phyloP scores from a whole-genome alignment of 2,329 filamentous ascomycete species.

The Fusarium nisikadoi region DNA sequence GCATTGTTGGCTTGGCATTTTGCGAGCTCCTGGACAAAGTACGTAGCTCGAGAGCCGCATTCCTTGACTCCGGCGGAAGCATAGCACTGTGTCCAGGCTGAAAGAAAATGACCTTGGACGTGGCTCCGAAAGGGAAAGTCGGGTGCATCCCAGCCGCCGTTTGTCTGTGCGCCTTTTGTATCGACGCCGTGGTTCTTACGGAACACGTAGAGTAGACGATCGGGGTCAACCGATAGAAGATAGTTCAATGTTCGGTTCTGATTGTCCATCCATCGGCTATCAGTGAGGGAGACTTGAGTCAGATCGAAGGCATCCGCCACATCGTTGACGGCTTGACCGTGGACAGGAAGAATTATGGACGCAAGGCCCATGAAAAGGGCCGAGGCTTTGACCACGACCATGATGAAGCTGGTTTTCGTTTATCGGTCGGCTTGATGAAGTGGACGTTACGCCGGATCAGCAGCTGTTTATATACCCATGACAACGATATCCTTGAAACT shows the following conservation, averaged over 20 bases:
- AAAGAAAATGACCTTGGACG: slow-evolving; percentile 62
- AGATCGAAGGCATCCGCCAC: slow-evolving; percentile 19
- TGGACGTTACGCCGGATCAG: background rate
- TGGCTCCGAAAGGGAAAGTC: slow-evolving; percentile 64
- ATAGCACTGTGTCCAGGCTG: slow-evolving; percentile 61
- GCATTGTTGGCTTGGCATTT: slow-evolving; percentile 64
- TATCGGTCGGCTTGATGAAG: background rate
- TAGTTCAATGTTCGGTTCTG: slow-evolving; percentile 30
- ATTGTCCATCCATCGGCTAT: slow-evolving; percentile 37
- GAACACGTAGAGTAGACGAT: slow-evolving; percentile 29
- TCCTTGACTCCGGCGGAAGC: slow-evolving; percentile 54
- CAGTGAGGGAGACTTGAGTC: slow-evolving; percentile 19
- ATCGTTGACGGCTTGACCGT: slow-evolving; percentile 1
- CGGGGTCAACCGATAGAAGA: slow-evolving; percentile 17
- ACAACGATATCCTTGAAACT: background rate
- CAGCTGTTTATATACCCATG: background rate
- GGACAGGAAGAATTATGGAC: background rate
- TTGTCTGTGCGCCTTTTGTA: slow-evolving; percentile 57
- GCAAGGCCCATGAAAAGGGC: slow-evolving; percentile 9
- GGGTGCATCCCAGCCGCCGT: slow-evolving; percentile 65
- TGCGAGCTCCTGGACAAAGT: slow-evolving; percentile 58
- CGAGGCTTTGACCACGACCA: slow-evolving; percentile 18
- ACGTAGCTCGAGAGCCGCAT: slow-evolving; percentile 57
- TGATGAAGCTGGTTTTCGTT: background rate
- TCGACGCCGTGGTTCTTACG: slow-evolving; percentile 28